A percentile compares a stretch with the other conserved stretches of the same genome.
phyloP scores from a whole-genome alignment of 768 basidiomycete species.

The Suillus paluster region DNA sequence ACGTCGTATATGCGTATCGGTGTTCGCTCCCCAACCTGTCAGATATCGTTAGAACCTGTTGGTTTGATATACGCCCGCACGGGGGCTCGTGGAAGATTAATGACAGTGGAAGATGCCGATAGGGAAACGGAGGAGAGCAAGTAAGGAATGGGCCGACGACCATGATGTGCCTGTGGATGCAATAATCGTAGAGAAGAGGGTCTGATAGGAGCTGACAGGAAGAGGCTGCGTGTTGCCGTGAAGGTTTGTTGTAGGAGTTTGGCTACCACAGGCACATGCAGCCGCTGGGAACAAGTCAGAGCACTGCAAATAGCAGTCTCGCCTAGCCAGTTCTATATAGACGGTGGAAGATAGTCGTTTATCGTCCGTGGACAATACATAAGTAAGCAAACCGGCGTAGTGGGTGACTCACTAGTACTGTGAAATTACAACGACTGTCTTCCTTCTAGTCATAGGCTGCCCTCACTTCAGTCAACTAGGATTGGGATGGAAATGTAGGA shows the following conservation, averaged over 20 bases:
- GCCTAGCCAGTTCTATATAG: no score
- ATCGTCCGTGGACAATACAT: neutral
- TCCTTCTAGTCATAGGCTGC: neutral
- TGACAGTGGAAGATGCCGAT: constrained; percentile 2
- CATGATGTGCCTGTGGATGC: neutral
- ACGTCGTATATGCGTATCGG: neutral
- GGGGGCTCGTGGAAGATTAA: neutral
- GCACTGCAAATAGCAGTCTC: neutral
- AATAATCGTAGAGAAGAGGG: neutral
- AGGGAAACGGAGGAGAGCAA: neutral
- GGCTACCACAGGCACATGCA: neutral
- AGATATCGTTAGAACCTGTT: constrained; percentile 2
- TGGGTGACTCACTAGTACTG: neutral
- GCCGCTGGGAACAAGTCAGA: neutral
- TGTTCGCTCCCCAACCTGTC: neutral
- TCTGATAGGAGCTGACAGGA: no score
- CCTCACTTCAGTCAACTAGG: neutral
- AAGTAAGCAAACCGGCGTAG: neutral
- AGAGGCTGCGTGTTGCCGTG: neutral
- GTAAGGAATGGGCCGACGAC: neutral
- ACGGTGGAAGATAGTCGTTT: no score
- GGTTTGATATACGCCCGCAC: constrained; percentile 1
- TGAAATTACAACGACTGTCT: neutral
- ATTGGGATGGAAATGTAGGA: neutral
- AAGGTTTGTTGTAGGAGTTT: neutral